Conservation (phyloP, 2,329 filamentous ascomycete species). For the Fusarium hostae region DNA sequence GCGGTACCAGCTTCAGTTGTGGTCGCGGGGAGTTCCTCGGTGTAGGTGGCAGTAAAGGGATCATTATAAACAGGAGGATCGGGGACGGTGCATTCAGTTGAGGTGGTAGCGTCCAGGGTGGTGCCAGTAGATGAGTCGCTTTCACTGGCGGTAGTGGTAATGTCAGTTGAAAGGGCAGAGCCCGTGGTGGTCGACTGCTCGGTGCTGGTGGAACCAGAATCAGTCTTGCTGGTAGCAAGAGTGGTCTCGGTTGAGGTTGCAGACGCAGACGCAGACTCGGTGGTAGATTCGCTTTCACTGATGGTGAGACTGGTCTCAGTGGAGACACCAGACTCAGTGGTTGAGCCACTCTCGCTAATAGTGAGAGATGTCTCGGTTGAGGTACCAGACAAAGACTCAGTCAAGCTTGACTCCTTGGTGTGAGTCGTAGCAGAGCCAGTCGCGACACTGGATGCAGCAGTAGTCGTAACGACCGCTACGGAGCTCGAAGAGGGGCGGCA, state of each 20-base stretch:
- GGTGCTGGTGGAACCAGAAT: background rate
- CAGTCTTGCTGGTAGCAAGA: background rate
- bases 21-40: background rate
- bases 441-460: background rate
- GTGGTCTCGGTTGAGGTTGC: background rate
- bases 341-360: background rate
- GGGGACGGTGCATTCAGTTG: background rate
- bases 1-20: background rate
- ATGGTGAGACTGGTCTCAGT: background rate
- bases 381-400: background rate
- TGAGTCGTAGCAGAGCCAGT: background rate
- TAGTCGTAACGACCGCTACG: background rate
- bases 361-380: background rate
- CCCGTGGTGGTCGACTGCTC: background rate
- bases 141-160: background rate
- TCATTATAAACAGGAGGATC: background rate
- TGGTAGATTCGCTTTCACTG: background rate
- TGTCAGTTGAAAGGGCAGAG: background rate
- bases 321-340: background rate
- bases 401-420: background rate
- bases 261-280: background rate
- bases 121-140: background rate
- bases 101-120: background rate
- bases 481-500: conserved; percentile 12
- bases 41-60: background rate